Evolutionary conservation across 805 yeast genomes (phyloP).

Genomic region (Nakazawaea laoshanensis): DNA sequence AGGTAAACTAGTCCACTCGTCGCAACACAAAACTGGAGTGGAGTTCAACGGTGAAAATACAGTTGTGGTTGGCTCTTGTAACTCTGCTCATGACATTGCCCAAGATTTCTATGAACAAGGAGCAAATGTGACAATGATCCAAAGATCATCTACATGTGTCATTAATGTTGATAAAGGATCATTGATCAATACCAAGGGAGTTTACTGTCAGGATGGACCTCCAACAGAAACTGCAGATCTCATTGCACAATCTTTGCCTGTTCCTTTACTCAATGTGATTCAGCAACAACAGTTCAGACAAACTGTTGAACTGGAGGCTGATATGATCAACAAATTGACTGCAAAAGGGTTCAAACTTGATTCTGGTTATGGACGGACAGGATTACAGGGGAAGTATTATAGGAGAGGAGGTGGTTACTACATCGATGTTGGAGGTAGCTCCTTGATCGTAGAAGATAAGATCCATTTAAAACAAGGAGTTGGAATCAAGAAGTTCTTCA

Average conservation of each 20-base stretch:
- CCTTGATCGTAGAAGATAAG: slow-evolving; percentile 27
- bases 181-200: background rate
- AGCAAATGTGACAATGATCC: slow-evolving; percentile 31
- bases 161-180: slow-evolving; percentile 22
- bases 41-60: slow-evolving; percentile 31
- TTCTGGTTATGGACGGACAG: slow-evolving; percentile 34
- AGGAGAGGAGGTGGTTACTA: slow-evolving; percentile 38
- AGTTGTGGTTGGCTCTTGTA: slow-evolving; percentile 34
- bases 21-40: slow-evolving; percentile 30
- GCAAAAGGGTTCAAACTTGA: slow-evolving; percentile 29
- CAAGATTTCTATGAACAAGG: slow-evolving; percentile 36
- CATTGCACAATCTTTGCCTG: slow-evolving; percentile 25
- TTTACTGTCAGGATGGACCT: slow-evolving; percentile 19
- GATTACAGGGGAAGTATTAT: slow-evolving; percentile 28
- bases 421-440: slow-evolving; percentile 35
- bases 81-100: slow-evolving; percentile 36
- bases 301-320: slow-evolving; percentile 24
- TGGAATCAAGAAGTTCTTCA: slow-evolving; percentile 25
- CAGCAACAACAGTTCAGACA: slow-evolving; percentile 28
- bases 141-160: slow-evolving; percentile 35
- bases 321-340: slow-evolving; percentile 22
- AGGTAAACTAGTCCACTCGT: slow-evolving; percentile 31
- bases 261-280: slow-evolving; percentile 22
- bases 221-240: slow-evolving; percentile 30
- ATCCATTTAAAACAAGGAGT: slow-evolving; percentile 25